Evolutionary conservation across 2,329 filamentous ascomycete genomes (phyloP), one percentile per base, ranked within the genome.

Genomic region (Cucurbitaria berberidis): DNA sequence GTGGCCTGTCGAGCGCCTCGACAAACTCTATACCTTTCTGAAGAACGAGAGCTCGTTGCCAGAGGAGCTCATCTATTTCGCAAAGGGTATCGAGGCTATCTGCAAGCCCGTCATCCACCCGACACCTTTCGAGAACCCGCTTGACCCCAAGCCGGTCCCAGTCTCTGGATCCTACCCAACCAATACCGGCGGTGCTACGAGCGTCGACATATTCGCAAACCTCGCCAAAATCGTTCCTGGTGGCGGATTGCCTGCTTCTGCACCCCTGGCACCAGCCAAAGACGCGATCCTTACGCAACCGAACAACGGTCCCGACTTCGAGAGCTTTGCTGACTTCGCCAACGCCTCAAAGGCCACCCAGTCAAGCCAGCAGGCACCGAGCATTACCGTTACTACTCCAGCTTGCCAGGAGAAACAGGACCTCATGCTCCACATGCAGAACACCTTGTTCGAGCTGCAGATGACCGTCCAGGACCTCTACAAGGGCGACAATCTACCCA

Each of bases 1-100:
- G 2, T 57, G 51, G 55, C 51, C 51, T 7, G 8, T 55, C 1
- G 26, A 40, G 6, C 40, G 36, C 7, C 27, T 57, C 10, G 40
- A 46, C 1, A 38, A 16, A 5, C 29, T 57, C 9, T 45, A 45
- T 7, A 24, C 10, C 5, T 44, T 18, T 10, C 11, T 48, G 2
- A 18, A 13, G 40, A 19, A 19, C 40, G 21, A 43, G 22, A 18
- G 4, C 40, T 18, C 16, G n/a, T 1, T 29, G 19, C 13, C 9
- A 11, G 10, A 4, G 3, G 26, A 57, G 18, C n/a, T 29, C 2
- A 5, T 46, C 16, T 16, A 32, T 5, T 51, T 57, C 39, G 16
- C 22, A 11, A 44, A 46, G 26, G 32, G 36, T 1, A 48, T 55
- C 21, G 32, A 55, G 16, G 29, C 27, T 5, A 46, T 53, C 5